These are phyloP conservation scores for Leccinum boreale DNA, from an alignment of 768 basidiomycete species.

Conservation along the genomic window DNA sequence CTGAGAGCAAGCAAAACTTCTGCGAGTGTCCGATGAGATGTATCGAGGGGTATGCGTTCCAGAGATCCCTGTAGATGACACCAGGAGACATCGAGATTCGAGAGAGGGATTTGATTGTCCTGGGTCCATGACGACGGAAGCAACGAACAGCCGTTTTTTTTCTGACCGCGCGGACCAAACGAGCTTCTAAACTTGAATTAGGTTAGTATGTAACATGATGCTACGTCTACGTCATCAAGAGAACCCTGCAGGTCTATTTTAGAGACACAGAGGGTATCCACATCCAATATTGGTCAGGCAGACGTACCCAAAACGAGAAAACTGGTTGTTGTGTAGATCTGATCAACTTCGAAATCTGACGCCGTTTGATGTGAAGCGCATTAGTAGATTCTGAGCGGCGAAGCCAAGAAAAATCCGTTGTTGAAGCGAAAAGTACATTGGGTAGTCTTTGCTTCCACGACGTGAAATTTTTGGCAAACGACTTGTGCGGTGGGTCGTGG, in stretches of 20 bases:
- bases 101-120: not conserved
- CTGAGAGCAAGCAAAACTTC: slow-evolving; percentile 5
- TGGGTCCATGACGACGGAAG: not conserved
- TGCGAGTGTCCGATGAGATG: not conserved
- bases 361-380: not conserved
- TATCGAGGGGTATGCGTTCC: slow-evolving; percentile 5
- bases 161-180: not conserved
- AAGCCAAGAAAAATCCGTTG: not conserved
- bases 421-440: not conserved
- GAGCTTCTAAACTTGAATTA: not conserved
- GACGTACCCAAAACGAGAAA: not conserved
- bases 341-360: not conserved
- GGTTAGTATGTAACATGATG: not conserved
- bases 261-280: not conserved
- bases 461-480: no score
- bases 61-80: not conserved
- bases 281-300: not conserved
- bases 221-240: not conserved
- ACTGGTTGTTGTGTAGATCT: not conserved
- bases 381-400: no score
- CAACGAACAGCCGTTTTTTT: not conserved
- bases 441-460: not conserved
- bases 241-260: not conserved
- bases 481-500: no score
- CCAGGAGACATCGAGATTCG: not conserved